Percentiles rank a stretch among this genome's conserved stretches.
These are phyloP conservation scores for Pyrenophora teres DNA, from an alignment of 2,329 filamentous ascomycete species.

Conservation along the genomic window DNA sequence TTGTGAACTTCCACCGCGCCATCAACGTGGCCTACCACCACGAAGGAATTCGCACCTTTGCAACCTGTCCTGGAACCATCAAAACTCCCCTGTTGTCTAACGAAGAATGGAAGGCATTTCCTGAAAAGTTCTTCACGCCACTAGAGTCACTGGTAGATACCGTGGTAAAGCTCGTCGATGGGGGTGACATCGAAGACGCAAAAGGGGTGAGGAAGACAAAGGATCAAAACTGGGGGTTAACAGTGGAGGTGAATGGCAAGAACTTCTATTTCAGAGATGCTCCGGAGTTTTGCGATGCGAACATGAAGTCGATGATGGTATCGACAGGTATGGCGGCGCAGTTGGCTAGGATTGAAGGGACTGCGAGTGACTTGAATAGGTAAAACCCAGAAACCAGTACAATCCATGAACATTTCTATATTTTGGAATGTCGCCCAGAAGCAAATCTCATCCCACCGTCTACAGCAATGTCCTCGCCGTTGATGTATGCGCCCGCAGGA, in stretches of 20 bases:
- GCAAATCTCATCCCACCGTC: slow-evolving; percentile 39
- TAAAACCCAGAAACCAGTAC: not conserved
- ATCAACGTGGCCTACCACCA: slow-evolving; percentile 43
- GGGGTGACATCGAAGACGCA: slow-evolving; percentile 33
- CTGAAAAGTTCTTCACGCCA: slow-evolving; percentile 42
- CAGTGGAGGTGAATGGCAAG: slow-evolving; percentile 36
- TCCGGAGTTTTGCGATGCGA: slow-evolving; percentile 26
- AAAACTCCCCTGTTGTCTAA: slow-evolving; percentile 43
- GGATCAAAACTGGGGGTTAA: slow-evolving; percentile 30
- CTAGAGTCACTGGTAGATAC: slow-evolving; percentile 35
- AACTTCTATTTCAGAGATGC: slow-evolving; percentile 36
- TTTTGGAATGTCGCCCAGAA: slow-evolving; percentile 33
- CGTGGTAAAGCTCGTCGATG: slow-evolving; percentile 39
- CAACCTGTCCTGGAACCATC: slow-evolving; percentile 47
- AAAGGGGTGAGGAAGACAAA: slow-evolving; percentile 26
- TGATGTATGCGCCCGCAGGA: slow-evolving; percentile 37
- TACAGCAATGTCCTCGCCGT: slow-evolving; percentile 41
- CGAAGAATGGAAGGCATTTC: slow-evolving; percentile 44
- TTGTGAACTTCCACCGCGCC: slow-evolving; percentile 49
- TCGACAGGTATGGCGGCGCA: slow-evolving; percentile 37
- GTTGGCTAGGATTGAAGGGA: slow-evolving; percentile 32
- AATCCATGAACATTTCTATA: slow-evolving; percentile 13
- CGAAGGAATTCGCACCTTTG: slow-evolving; percentile 49
- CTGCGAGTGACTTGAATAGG: slow-evolving; percentile 3
- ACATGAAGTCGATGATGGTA: slow-evolving; percentile 39